Conservation (phyloP, 2,329 filamentous ascomycete genomes). For the Cytospora paraplurivora region DNA sequence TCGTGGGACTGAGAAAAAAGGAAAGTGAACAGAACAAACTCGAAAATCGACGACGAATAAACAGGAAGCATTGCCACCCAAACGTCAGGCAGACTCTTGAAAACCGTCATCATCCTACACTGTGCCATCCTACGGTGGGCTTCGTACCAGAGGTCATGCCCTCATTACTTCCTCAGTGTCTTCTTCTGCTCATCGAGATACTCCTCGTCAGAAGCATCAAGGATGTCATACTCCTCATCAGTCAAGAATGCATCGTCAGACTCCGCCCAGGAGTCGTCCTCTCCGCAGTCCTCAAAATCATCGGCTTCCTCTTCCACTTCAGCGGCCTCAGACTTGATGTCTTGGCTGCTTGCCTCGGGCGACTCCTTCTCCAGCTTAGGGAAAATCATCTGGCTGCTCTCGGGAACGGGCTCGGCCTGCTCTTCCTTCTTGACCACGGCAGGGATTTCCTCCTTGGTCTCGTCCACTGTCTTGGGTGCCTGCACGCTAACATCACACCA, state of each 20-base stretch:
- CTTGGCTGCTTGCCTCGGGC: constrained; percentile 76
- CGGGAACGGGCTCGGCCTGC: constrained; percentile 37
- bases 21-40: constrained; percentile 11
- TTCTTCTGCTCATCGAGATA: constrained; percentile 59
- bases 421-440: constrained; percentile 53
- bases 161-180: constrained; percentile 14
- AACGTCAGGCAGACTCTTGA: constrained; percentile 15
- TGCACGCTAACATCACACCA: constrained; percentile 90
- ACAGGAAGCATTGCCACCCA: constrained; percentile 11
- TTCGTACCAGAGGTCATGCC: background rate
- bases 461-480: constrained; percentile 39
- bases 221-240: constrained; percentile 96
- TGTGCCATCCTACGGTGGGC: background rate
- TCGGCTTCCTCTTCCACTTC: constrained; percentile 53
- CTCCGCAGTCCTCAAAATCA: constrained; percentile 53
- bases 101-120: constrained; percentile 22
- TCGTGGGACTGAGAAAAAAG: constrained; percentile 6
- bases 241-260: constrained; percentile 82
- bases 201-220: constrained; percentile 93
- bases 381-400: constrained; percentile 84
- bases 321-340: constrained; percentile 51
- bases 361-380: constrained; percentile 95
- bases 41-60: constrained; percentile 14
- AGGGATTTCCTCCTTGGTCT: constrained; percentile 40
- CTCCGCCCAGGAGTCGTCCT: constrained; percentile 62